Percentiles rank a stretch among this genome's conserved stretches.
These are phyloP conservation scores for Monilinia polystroma DNA, from an alignment of 2,329 filamentous ascomycete genomes.

Conservation along the genomic window DNA sequence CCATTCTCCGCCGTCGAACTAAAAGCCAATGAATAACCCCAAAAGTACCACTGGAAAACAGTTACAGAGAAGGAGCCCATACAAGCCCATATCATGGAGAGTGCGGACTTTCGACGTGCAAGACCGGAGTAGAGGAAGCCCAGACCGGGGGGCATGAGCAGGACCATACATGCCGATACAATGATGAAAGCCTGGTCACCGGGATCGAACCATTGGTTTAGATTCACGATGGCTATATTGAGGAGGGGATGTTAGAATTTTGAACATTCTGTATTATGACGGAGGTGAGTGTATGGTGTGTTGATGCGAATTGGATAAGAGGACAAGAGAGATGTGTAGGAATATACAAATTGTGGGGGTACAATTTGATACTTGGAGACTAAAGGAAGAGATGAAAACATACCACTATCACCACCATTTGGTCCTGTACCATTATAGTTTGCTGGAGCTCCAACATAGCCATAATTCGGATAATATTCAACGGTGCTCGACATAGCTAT, in stretches of 20 bases:
- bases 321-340: constrained; percentile 2
- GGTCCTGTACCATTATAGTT: constrained; percentile 59
- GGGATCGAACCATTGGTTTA: constrained; percentile 93
- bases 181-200: constrained; percentile 96
- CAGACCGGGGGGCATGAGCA: constrained; percentile 95
- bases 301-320: constrained; percentile 1
- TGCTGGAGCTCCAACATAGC: constrained; percentile 57
- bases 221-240: constrained; percentile 69
- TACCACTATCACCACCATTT: constrained; percentile 42
- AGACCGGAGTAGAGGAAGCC: constrained; percentile 97
- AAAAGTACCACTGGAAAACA: constrained; percentile 99
- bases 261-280: not conserved
- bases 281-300: not conserved
- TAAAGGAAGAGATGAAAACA: constrained; percentile 22
- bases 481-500: constrained; percentile 4
- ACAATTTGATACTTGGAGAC: not conserved
- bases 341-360: constrained; percentile 3
- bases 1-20: constrained; percentile 77
- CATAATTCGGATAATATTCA: constrained; percentile 45
- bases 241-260: constrained; percentile 21
- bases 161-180: constrained; percentile 83
- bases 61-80: constrained; percentile 92
- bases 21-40: constrained; percentile 96
- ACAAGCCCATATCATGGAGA: constrained; percentile 95
- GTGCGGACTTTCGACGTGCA: constrained; percentile 93